A percentile compares a stretch with the other conserved stretches of the same genome.
These are phyloP conservation scores for Craterostigma plantagineum DNA, from an alignment of 257 asterid species.

Conservation along the genomic window DNA sequence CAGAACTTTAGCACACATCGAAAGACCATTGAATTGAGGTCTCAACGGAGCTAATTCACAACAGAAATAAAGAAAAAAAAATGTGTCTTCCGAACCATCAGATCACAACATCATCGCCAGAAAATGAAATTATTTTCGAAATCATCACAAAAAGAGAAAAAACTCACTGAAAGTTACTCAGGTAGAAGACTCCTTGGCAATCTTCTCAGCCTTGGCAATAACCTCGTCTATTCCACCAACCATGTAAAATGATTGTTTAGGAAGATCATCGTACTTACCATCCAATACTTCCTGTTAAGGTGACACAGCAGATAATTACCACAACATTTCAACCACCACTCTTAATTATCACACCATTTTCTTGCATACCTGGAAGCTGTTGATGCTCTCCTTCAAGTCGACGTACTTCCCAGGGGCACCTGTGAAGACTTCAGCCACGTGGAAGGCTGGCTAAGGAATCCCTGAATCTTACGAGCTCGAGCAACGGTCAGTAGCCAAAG, in stretches of 20 bases:
- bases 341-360: no score
- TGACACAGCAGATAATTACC: no score
- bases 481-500: slow-evolving; percentile 97
- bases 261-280: slow-evolving; percentile 68
- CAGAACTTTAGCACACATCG: no score
- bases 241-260: slow-evolving; percentile 83
- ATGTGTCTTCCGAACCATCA: no score
- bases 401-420: slow-evolving; percentile 97
- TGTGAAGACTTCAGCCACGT: slow-evolving; percentile 94
- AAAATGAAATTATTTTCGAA: no score
- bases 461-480: slow-evolving; percentile 82
- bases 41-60: no score
- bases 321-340: no score
- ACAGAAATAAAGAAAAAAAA: no score
- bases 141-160: no score
- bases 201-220: slow-evolving; percentile 53
- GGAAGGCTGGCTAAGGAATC: slow-evolving; percentile 96
- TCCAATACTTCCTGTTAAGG: slow-evolving; percentile 66
- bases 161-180: not conserved
- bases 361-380: slow-evolving; percentile 70
- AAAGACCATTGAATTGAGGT: no score
- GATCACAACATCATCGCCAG: no score
- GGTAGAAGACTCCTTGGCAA: slow-evolving; percentile 43
- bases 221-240: slow-evolving; percentile 88
- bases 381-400: slow-evolving; percentile 81